Evolutionary conservation across 2,329 filamentous ascomycete species (phyloP), one percentile per base, ranked within the genome.

Genomic region (Didymella arachidicola): DNA sequence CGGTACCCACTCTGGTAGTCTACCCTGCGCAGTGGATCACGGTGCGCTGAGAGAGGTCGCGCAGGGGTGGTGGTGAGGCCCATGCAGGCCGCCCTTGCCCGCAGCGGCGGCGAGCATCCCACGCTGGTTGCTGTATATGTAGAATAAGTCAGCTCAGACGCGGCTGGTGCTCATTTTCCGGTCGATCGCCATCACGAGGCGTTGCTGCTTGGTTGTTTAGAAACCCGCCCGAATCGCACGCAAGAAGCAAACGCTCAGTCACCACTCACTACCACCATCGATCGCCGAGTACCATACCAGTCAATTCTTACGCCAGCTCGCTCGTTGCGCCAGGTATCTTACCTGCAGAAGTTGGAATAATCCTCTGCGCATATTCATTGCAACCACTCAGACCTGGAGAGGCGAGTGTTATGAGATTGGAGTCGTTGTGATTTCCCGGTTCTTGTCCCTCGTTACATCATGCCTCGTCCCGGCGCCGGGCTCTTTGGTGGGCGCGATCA

Each of bases 401-500:
- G 38, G 26, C 42, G 53, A 51, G 53, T 57, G 42, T 52, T 52
- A 44, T 47, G 54, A 50, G 26, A 18, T 18, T 22, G 26, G 53
- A 30, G 26, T 36, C 34, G 32, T 32, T 25, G 42, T 57, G 42
- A 25, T 65, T 56, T 51, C 59, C 36, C 42, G 57, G 41, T 27
- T 46, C 53, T 26, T 57, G 53, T 65, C 57, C 41, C 48, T 65
- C 60, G 63, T 67, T 50, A 59, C 56, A 59, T 54, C 50, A 59
- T 78, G 75, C 74, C 74, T 62, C 70, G 66, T 53, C 62, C 72
- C 45, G 66, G 70, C 57, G 66, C 65, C 47, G 72, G 68, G 50
- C 72, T 76, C 34, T 78, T 78, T 70, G 74, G 74, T 65, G 56
- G 56, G 51, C 66, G 70, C 43, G 71, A 65, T 55, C 59, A 67